Conservation (phyloP, 2,329 filamentous ascomycete genomes). For the Colletotrichum sp. region DNA sequence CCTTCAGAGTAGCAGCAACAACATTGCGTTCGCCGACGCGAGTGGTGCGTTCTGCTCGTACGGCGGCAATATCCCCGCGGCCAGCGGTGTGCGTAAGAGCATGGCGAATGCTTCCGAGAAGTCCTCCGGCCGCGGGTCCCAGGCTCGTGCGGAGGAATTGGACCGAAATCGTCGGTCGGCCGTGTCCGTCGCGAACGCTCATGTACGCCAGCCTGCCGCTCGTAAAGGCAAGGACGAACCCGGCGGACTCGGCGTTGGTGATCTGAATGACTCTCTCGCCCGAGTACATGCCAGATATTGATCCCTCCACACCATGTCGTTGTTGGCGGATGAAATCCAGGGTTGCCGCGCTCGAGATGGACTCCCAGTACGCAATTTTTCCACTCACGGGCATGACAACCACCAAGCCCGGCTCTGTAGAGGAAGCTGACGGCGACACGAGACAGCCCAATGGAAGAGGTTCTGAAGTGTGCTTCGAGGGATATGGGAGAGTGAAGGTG, state of each 20-base stretch:
- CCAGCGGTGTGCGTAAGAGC: constrained; percentile 73
- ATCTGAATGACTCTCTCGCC: constrained; percentile 81
- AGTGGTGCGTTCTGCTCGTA: constrained; percentile 73
- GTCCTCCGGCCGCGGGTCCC: constrained; percentile 62
- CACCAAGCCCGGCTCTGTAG: constrained; percentile 84
- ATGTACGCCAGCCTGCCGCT: constrained; percentile 87
- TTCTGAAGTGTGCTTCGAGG: constrained; percentile 69
- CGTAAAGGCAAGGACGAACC: constrained; percentile 85
- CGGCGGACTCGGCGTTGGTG: constrained; percentile 82
- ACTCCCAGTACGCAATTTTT: constrained; percentile 94
- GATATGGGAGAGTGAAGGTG: constrained; percentile 78
- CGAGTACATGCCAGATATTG: constrained; percentile 75
- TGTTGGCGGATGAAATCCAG: constrained; percentile 84
- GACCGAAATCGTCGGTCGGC: constrained; percentile 79
- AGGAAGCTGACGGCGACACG: constrained; percentile 77
- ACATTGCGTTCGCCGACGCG: constrained; percentile 85
- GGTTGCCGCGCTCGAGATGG: constrained; percentile 85
- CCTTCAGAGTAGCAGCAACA: constrained; percentile 78
- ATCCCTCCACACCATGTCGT: constrained; percentile 78
- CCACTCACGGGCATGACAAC: constrained; percentile 84
- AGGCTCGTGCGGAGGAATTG: constrained; percentile 74
- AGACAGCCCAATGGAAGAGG: constrained; percentile 83
- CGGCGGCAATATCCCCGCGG: constrained; percentile 80
- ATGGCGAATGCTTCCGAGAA: constrained; percentile 83
- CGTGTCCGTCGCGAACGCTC: constrained; percentile 84